These are phyloP conservation scores for Podospora australis DNA, from an alignment of 495 filamentous ascomycete species.

Conservation along the genomic window DNA sequence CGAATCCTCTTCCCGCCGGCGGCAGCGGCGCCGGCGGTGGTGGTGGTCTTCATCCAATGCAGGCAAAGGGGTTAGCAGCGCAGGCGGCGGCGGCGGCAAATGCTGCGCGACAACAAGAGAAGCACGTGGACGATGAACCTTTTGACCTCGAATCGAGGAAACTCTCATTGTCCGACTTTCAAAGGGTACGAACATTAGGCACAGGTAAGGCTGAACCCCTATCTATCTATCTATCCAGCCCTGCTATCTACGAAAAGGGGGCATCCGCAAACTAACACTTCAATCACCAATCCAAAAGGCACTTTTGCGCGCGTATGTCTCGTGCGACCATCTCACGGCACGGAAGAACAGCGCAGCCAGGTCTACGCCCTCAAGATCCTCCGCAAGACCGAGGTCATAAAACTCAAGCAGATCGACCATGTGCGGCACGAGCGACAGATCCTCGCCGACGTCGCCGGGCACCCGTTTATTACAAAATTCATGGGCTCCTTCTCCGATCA, in stretches of 20 bases:
- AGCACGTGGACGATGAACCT: constrained; percentile 14
- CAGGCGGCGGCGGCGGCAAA: constrained; percentile 9
- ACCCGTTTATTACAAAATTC: constrained; percentile 93
- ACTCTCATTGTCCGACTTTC: constrained; percentile 62
- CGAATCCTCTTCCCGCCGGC: constrained; percentile 15
- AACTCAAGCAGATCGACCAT: constrained; percentile 95
- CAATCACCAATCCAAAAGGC: constrained; percentile 56
- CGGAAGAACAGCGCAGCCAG: constrained; percentile 51
- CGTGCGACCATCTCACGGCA: constrained; percentile 53
- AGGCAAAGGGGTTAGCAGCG: constrained; percentile 19
- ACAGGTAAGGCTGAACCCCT: constrained; percentile 52
- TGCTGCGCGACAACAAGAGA: constrained; percentile 20
- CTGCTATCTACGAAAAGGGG: too few species aligned
- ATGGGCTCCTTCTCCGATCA: constrained; percentile 84
- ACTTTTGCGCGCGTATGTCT: constrained; percentile 96
- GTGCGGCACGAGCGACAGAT: constrained; percentile 89
- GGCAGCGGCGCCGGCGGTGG: neutral
- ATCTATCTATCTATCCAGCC: too few species aligned
- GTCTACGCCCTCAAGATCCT: constrained; percentile 93
- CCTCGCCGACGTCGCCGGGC: constrained; percentile 77
- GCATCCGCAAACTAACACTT: too few species aligned
- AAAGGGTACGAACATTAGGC: constrained; percentile 81
- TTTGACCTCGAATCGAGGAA: constrained; percentile 20
- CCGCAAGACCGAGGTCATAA: constrained; percentile 89
- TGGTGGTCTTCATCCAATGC: constrained; percentile 27